These are phyloP conservation scores for Endoconidiophora polonica DNA, from an alignment of 2,329 filamentous ascomycete genomes.

Conservation along the genomic window DNA sequence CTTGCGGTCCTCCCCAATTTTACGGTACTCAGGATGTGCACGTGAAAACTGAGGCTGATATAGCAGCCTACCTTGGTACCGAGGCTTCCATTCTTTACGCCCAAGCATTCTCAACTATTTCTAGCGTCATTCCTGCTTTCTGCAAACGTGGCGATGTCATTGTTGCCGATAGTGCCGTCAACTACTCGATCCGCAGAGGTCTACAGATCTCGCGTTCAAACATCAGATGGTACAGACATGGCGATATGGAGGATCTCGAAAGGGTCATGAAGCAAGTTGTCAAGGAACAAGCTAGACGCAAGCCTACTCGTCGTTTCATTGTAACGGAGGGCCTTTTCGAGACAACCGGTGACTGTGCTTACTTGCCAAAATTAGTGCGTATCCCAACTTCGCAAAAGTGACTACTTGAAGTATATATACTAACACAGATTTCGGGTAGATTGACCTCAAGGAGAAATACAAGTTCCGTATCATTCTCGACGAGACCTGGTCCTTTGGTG, in stretches of 20 bases:
- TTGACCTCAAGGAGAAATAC: slow-evolving; percentile 88
- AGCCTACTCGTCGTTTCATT: slow-evolving; percentile 81
- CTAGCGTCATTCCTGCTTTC: slow-evolving; percentile 91
- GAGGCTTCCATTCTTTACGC: slow-evolving; percentile 88
- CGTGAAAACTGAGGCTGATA: slow-evolving; percentile 89
- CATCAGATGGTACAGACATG: slow-evolving; percentile 88
- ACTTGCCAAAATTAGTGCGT: slow-evolving; percentile 70
- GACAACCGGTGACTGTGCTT: slow-evolving; percentile 65
- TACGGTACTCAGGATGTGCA: slow-evolving; percentile 98
- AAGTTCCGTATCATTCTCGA: slow-evolving; percentile 97
- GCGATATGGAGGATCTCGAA: slow-evolving; percentile 88
- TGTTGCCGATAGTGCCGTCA: slow-evolving; percentile 82
- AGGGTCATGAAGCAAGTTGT: slow-evolving; percentile 68
- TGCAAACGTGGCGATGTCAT: slow-evolving; percentile 96
- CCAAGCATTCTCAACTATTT: slow-evolving; percentile 90
- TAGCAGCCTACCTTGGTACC: slow-evolving; percentile 75
- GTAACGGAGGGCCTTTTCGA: slow-evolving; percentile 94
- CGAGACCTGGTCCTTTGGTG: slow-evolving; percentile 94
- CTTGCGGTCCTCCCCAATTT: slow-evolving; percentile 91
- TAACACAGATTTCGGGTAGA: slow-evolving; percentile 2
- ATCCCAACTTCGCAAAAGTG: neutral
- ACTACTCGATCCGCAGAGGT: slow-evolving; percentile 86
- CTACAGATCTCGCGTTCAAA: slow-evolving; percentile 83
- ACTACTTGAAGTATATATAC: slow-evolving; percentile 13
- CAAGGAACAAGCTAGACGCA: slow-evolving; percentile 73